Evolutionary conservation across 495 filamentous ascomycete species (phyloP), one percentile per base, ranked within the genome.

Genomic region (Parmelia sp.): DNA sequence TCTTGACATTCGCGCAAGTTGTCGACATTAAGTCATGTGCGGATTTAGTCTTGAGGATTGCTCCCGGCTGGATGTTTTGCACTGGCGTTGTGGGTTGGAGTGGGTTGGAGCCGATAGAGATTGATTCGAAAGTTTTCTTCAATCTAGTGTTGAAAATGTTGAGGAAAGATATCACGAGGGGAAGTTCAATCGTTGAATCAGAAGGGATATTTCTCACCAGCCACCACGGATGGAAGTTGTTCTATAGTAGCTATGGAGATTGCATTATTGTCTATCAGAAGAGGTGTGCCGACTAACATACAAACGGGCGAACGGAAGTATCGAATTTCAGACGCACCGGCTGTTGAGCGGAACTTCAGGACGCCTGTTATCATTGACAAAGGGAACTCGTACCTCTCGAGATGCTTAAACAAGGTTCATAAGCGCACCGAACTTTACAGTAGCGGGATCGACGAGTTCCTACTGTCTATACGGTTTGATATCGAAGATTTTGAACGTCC

Each of bases 211-310:
- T 58, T 37, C 62, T 64, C 37, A 47, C 25, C 2, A 57, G 62
- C 39, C 36, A 58, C n/a, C 35, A 47, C 17, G 60, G 65, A 40
- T 66, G 65, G 65, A 66, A 60, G 59, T 37, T 62, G 29, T 62
- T 63, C 35, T 60, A 61, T 27, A 47, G 37, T 21, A 45, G 31
- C 37, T n/a, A 63, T 57, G 60, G 65, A 1, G 60, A 62, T 33
- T 36, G 65, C 62, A 36, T 29, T 35, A 27, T 36, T 66, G 36
- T 58, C 35, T 47, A 36, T 66, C 2, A 37, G 58, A 21, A 27
- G 58, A 66, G 65, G 65, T 17, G 55, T 58, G 17, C 65, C 65
- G 27, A 63, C 60, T 29, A 63, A 63, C 33, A 58, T 14, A 35
- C 27, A 29, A 42, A 66, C 65, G 7, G 25, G 23, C 29, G 60